Base-by-base conservation (phyloP, 164 flowering plant genomes). In the Piper longum region DNA sequence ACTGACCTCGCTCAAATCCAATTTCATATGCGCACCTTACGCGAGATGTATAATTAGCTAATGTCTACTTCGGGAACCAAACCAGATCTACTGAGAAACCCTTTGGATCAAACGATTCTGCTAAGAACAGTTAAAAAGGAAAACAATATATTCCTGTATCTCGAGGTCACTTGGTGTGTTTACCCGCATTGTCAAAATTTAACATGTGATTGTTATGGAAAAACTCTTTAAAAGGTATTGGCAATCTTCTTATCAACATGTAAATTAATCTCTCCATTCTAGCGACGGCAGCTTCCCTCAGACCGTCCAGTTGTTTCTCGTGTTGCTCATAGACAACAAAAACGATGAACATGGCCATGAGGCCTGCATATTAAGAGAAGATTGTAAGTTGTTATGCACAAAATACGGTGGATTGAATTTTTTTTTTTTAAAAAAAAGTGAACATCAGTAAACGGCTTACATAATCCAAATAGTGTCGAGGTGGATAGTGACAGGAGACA, bases 271-370 rank as follows among this genome's bases (percentile, higher is more conserved):
- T 78, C 73, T 56, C 75, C 16, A 68, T 40, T 41, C 61, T 41
- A 54, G 52, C 66, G 54, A 54, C 40, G 2, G 76, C 51, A 26
- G 71, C 39, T 61, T 55, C 45, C 2, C 64, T 73, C 48, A 77
- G 45, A 43, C 72, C 74, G 65, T 86, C 83, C 54, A 86, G 62
- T 71, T 85, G 85, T 4, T 75, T 64, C 70, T 91, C 96, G 59
- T 83, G 77, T 80, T 89, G 92, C 75, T 83, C 87, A 54, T 85
- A 89, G 4, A 80, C 67, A 63, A 78, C 82, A 73, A 89, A 85
- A 3, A 69, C 71, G 4, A 84, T 81, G 79, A 86, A 86, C 44
- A 82, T 72, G 66, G 82, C 66, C 57, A 80, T 73, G 63, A 89
- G 45, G 3, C 66, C 96, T 85, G 89, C 81, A 72, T n/a, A n/a